Conservation (phyloP, 2,329 filamentous ascomycete genomes). For the Colletotrichum kahawae region DNA sequence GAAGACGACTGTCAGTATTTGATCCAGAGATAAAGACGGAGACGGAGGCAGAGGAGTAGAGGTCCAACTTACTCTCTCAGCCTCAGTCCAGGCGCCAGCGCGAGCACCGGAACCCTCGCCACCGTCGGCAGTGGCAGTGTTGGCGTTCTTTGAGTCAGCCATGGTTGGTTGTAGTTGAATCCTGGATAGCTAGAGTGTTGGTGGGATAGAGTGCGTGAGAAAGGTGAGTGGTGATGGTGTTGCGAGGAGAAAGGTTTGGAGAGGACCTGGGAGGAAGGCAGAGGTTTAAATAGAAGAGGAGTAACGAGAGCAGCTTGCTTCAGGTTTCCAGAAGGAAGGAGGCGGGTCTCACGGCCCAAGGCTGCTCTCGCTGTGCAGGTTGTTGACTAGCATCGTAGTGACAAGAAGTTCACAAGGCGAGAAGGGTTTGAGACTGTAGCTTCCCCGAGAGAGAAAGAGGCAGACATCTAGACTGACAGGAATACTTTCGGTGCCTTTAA, state of each 20-base stretch:
- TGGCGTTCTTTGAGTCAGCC: slow-evolving; percentile 23
- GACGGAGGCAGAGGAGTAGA: not conserved
- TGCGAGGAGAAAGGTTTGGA: not conserved
- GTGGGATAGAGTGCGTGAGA: not conserved
- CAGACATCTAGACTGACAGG: not conserved
- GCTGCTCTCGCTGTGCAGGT: not conserved
- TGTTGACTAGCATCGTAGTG: not conserved
- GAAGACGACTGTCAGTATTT: not conserved
- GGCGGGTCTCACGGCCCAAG: not conserved
- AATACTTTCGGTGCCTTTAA: not conserved
- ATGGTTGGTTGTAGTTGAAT: slow-evolving; percentile 21
- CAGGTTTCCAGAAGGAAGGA: not conserved
- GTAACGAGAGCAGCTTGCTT: not conserved
- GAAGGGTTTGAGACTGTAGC: not conserved
- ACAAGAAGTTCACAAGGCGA: not conserved
- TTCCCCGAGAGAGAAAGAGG: not conserved
- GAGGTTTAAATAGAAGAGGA: not conserved
- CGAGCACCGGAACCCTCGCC: slow-evolving; percentile 23
- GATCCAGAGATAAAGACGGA: not conserved
- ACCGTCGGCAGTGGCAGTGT: slow-evolving; percentile 1
- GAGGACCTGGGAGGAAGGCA: not conserved
- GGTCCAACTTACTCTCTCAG: slow-evolving; percentile 35
- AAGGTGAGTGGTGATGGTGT: not conserved
- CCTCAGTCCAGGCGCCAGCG: slow-evolving; percentile 37
- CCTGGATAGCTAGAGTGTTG: not conserved